Conservation (phyloP, 2,329 filamentous ascomycete species). For the Knufia petricola region DNA sequence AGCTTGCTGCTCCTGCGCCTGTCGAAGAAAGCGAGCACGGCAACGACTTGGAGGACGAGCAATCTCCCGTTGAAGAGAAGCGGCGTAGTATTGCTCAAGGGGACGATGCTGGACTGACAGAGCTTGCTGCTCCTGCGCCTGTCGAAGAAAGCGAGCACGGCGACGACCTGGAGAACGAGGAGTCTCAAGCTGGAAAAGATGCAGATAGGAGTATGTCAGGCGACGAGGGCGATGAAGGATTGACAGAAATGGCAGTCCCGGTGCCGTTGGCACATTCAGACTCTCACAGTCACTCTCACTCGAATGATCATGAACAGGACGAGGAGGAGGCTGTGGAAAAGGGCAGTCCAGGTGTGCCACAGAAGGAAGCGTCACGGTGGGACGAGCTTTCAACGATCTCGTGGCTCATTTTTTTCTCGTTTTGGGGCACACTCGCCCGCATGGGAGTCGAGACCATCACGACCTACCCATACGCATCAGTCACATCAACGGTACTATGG, state of each 20-base stretch:
- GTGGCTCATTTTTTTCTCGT: constrained; percentile 72
- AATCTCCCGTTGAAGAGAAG: no score
- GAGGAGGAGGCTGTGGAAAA: neutral
- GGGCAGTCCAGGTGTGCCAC: neutral
- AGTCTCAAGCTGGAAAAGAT: neutral
- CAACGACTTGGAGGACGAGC: no score
- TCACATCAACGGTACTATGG: constrained; percentile 66
- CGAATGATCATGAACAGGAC: neutral
- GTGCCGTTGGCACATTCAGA: neutral
- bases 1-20: no score
- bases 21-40: no score
- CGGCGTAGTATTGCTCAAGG: no score
- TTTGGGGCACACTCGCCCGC: constrained; percentile 68
- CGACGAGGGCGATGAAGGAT: neutral
- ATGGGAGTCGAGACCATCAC: constrained; percentile 67
- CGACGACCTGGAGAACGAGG: no score
- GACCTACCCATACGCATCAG: constrained; percentile 62
- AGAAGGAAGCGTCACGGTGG: neutral
- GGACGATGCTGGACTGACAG: no score
- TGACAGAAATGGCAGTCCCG: neutral
- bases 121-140: no score
- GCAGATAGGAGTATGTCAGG: neutral
- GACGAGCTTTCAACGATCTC: neutral
- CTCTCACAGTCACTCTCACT: neutral
- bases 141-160: no score